phyloP scores from a whole-genome alignment of 352 stramenopile genomes.

The Pythium aristosporum region DNA sequence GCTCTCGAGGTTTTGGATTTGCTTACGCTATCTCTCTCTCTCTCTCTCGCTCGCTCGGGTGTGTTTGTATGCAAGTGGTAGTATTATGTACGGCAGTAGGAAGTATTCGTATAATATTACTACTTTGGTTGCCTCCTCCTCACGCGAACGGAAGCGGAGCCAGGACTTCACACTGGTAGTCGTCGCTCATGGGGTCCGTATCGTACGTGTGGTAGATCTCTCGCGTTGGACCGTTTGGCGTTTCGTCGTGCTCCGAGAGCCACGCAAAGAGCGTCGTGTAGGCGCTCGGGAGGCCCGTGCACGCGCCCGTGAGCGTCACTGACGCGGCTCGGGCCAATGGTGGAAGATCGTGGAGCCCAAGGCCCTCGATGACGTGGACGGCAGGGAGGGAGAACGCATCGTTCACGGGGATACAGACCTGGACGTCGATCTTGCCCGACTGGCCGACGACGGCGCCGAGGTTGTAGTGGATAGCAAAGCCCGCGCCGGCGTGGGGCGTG shows the following conservation, averaged over 20 bases:
- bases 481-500: neutral
- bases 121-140: neutral
- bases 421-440: slow-evolving; percentile 29
- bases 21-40: neutral
- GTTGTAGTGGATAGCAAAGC: slow-evolving; percentile 14
- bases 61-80: neutral
- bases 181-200: neutral
- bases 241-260: slow-evolving; percentile 10
- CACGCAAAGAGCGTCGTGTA: slow-evolving; percentile 29
- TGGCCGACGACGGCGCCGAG: slow-evolving; percentile 12
- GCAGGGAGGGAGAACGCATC: slow-evolving; percentile 16
- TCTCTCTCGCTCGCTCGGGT: neutral
- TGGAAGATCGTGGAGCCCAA: slow-evolving; percentile 29
- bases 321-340: slow-evolving; percentile 31
- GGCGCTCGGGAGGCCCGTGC: slow-evolving; percentile 21
- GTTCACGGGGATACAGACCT: slow-evolving; percentile 44
- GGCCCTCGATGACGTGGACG: neutral
- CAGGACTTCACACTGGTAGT: slow-evolving; percentile 15
- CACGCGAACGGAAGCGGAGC: slow-evolving; percentile 15
- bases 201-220: slow-evolving; percentile 22
- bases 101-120: no score
- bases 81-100: no score
- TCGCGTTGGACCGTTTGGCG: slow-evolving; percentile 7
- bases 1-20: neutral
- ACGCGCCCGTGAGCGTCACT: slow-evolving; percentile 36